These are phyloP conservation scores for Erysiphe pulchra DNA, from an alignment of 2,329 filamentous ascomycete species.

Conservation along the genomic window DNA sequence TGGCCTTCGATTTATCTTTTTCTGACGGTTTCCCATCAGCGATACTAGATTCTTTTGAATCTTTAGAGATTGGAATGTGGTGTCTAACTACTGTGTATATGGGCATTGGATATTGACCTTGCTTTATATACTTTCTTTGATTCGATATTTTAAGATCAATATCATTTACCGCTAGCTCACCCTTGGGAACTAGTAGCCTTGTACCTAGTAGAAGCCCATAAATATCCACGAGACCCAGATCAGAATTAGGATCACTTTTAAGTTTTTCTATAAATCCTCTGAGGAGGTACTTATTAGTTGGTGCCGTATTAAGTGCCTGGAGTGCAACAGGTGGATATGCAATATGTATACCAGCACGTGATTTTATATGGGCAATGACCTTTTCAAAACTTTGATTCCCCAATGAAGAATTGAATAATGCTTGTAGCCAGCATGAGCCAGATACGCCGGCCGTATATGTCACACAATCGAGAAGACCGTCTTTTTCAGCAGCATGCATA, in stretches of 20 bases:
- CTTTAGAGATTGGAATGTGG: constrained; percentile 52
- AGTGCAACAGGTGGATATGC: constrained; percentile 76
- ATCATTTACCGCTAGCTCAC: constrained; percentile 52
- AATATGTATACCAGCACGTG: constrained; percentile 64
- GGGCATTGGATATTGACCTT: constrained; percentile 63
- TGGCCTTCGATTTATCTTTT: constrained; percentile 23
- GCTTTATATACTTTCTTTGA: constrained; percentile 49
- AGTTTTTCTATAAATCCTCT: constrained; percentile 79
- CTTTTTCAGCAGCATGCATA: constrained; percentile 58
- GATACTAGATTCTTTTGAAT: constrained; percentile 15
- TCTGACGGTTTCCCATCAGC: constrained; percentile 17
- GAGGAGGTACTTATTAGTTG: constrained; percentile 78
- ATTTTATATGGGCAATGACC: constrained; percentile 66
- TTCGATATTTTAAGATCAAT: constrained; percentile 77
- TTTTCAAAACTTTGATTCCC: constrained; percentile 37
- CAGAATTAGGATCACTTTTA: constrained; percentile 51
- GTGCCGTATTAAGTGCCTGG: constrained; percentile 55
- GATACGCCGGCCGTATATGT: constrained; percentile 93
- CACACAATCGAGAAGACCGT: constrained; percentile 75
- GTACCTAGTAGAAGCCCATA: constrained; percentile 74
- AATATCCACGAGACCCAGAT: constrained; percentile 77
- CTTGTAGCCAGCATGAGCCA: constrained; percentile 86
- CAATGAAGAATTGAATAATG: constrained; percentile 64
- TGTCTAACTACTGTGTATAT: constrained; percentile 93
- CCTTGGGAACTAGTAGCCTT: constrained; percentile 61